phyloP scores from a whole-genome alignment of 805 yeast species.

The Ogataea trehalophila region DNA sequence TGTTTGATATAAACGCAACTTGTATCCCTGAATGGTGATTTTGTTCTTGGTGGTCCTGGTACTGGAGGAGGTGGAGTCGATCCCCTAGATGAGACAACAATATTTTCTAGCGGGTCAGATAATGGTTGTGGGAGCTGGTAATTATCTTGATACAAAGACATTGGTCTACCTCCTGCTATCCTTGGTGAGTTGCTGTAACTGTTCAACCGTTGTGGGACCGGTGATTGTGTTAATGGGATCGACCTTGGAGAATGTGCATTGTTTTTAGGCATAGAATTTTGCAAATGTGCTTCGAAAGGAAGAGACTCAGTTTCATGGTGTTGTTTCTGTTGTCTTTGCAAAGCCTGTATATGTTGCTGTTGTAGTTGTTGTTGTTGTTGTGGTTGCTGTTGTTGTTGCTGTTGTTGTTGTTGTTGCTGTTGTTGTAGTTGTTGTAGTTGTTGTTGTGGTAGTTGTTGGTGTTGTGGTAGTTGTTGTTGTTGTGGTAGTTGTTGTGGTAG shows the following conservation, averaged over 20 bases:
- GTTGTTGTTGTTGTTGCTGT: too few relatives aligned
- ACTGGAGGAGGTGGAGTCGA: slow-evolving; percentile 16
- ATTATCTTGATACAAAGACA: slow-evolving; percentile 9
- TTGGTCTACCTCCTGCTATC: slow-evolving; percentile 3
- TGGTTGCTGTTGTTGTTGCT: too few relatives aligned
- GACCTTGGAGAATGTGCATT: slow-evolving; percentile 1
- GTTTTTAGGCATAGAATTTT: background rate
- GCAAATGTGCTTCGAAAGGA: too few relatives aligned
- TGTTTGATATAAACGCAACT: slow-evolving; percentile 49
- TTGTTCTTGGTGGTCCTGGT: slow-evolving; percentile 22
- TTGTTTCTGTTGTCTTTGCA: background rate
- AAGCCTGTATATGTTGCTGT: background rate
- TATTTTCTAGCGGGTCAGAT: background rate
- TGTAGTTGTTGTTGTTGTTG: background rate
- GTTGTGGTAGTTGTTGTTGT: background rate
- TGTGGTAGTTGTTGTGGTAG: background rate
- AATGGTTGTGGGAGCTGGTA: slow-evolving; percentile 2
- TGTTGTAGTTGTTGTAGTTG: too few relatives aligned
- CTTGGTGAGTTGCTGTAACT: slow-evolving; percentile 18
- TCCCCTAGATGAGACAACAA: slow-evolving; percentile 1
- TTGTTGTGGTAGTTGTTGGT: background rate
- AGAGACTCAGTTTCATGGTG: background rate
- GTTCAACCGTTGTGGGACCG: slow-evolving; percentile 15
- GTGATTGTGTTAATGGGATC: background rate
- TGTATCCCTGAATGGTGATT: slow-evolving; percentile 28